Evolutionary conservation across 345 rosid species (phyloP).

Genomic region (Populus alba): DNA sequence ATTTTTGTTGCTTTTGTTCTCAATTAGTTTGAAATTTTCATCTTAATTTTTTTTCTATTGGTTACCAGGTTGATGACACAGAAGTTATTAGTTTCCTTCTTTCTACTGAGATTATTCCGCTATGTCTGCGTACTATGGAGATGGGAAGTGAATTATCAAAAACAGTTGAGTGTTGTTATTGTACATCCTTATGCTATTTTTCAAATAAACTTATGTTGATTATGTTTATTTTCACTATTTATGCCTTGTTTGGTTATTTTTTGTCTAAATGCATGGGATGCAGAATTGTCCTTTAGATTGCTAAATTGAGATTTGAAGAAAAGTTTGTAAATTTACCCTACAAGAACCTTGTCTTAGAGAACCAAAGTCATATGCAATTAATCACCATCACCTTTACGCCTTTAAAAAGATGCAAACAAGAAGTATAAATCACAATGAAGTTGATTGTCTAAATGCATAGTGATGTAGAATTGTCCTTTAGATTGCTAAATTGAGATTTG

Average conservation of each 20-base stretch:
- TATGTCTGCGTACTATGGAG: slow-evolving; percentile 96
- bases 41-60: background rate
- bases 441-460: too few relatives aligned
- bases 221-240: background rate
- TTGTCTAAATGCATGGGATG: too few relatives aligned
- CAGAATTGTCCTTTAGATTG: too few relatives aligned
- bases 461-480: too few relatives aligned
- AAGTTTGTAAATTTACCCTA: too few relatives aligned
- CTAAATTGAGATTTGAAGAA: too few relatives aligned
- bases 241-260: background rate
- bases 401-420: too few relatives aligned
- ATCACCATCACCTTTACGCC: too few relatives aligned
- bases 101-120: slow-evolving; percentile 87
- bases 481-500: too few relatives aligned
- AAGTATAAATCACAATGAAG: background rate
- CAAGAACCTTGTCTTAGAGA: too few relatives aligned
- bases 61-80: slow-evolving; percentile 85
- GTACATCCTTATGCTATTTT: background rate
- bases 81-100: slow-evolving; percentile 97
- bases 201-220: background rate
- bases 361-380: too few relatives aligned
- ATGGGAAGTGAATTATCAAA: slow-evolving; percentile 98
- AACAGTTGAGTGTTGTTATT: slow-evolving; percentile 61
- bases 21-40: background rate
- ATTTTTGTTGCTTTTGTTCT: background rate